Evolutionary conservation across 2,329 filamentous ascomycete species (phyloP), one percentile per base, ranked within the genome.

Genomic region (Fusarium sp.): DNA sequence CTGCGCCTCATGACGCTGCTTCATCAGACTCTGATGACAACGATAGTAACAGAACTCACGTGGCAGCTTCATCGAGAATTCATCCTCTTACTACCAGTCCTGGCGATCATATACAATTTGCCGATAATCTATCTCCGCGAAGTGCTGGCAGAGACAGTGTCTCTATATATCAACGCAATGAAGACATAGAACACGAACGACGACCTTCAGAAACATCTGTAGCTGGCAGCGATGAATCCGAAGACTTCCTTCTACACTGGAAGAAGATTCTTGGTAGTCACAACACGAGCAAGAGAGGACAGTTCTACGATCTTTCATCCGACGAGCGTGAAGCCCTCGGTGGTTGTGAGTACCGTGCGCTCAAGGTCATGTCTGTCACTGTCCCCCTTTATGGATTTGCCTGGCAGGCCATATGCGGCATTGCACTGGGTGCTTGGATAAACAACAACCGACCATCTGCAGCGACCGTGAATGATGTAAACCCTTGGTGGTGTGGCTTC

Each of bases 401-500:
- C 7, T 91, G 86, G 83, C 89, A 91, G 74, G 59, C 90, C 4
- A 76, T 91, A 6, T 86, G 87, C 3, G 84, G 82, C 65, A 72
- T 91, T n/a, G 85, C 85, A 3, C 80, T 91, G 12, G 90, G 87
- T 12, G 88, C 87, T 18, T 92, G 87, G 83, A 86, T 91, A 57
- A 83, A 82, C 18, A 77, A 81, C 62, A 83, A 90, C 66, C 82
- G 83, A 45, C 80, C 87, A 1, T 79, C 80, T 11, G 80, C 83
- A 6, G 83, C 88, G 1, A 74, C 79, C 4, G 78, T 76, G 7
- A 91, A 92, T 75, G 87, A 85, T 15, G 83, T 90, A 57, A 87
- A 88, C 62, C 87, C 90, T 34, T 91, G 88, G 87, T 92, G 90
- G 90, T 82, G 88, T 4, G 90, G 90, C 43, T 85, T 88, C 46